Percentiles rank a stretch among this genome's conserved stretches.
phyloP scores from a whole-genome alignment of 2,329 filamentous ascomycete genomes.

The Hypoxylon sp. region DNA sequence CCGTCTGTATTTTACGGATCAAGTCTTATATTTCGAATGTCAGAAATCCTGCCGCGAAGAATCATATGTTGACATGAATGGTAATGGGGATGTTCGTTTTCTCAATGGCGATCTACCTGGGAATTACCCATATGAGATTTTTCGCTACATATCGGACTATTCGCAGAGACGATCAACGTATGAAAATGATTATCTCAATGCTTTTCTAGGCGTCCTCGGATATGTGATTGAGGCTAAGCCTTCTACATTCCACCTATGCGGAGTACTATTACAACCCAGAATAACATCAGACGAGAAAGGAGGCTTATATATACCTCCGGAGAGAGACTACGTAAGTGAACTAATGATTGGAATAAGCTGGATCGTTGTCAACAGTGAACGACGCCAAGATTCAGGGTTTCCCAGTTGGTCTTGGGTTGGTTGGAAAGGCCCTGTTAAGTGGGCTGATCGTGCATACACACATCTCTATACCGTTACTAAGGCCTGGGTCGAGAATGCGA shows the following conservation, averaged over 20 bases:
- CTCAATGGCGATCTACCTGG: not conserved
- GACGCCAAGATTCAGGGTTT: not conserved
- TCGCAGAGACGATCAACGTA: not conserved
- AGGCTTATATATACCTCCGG: not conserved
- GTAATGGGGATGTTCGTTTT: not conserved
- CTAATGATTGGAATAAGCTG: not conserved
- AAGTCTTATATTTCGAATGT: conserved; percentile 20
- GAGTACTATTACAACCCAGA: not conserved
- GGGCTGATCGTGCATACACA: not conserved
- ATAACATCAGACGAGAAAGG: not conserved
- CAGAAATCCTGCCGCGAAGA: not conserved
- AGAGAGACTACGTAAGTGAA: no score
- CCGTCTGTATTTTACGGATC: conserved; percentile 11
- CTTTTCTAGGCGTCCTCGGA: not conserved
- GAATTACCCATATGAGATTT: not conserved
- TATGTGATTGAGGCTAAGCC: not conserved
- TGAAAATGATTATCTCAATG: not conserved
- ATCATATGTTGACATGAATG: not conserved
- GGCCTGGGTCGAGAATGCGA: not conserved
- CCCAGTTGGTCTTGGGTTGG: conserved; percentile 13
- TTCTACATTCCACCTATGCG: not conserved
- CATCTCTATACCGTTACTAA: not conserved
- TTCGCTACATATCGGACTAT: not conserved
- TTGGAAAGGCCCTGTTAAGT: not conserved
- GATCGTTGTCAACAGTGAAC: not conserved